These are phyloP conservation scores for Kazachstania africana DNA, from an alignment of 805 yeast genomes.

Conservation along the genomic window DNA sequence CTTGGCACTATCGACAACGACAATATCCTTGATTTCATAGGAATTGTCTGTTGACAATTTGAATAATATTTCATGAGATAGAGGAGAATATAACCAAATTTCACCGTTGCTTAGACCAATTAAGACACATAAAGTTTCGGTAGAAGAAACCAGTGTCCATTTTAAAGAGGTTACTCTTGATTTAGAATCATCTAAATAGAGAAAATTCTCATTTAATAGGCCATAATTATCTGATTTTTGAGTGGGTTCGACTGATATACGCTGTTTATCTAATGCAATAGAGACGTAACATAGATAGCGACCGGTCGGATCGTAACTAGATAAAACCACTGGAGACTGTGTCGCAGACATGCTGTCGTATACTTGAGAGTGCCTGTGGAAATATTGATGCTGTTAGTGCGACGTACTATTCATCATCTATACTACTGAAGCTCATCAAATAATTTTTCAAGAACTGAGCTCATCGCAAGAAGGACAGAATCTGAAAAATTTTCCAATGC, in stretches of 20 bases:
- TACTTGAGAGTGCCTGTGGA: too few species aligned
- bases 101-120: slow-evolving; percentile 58
- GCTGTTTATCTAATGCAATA: slow-evolving; percentile 60
- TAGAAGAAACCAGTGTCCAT: slow-evolving; percentile 17
- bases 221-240: slow-evolving; percentile 18
- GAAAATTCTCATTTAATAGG: slow-evolving; percentile 22
- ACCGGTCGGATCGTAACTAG: slow-evolving; percentile 54
- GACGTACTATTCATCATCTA: too few species aligned
- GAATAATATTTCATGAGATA: slow-evolving; percentile 42
- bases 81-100: slow-evolving; percentile 55
- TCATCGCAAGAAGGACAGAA: too few species aligned
- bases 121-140: slow-evolving; percentile 39
- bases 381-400: too few species aligned
- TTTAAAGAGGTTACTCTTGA: slow-evolving; percentile 13
- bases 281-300: slow-evolving; percentile 51
- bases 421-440: too few species aligned
- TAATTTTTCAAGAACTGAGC: too few species aligned
- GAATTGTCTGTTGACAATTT: slow-evolving; percentile 38
- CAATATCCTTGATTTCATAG: slow-evolving; percentile 39
- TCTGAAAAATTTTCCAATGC: too few species aligned
- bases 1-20: slow-evolving; percentile 28
- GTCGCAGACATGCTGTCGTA: slow-evolving; percentile 6
- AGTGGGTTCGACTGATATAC: slow-evolving; percentile 51
- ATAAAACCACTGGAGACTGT: slow-evolving; percentile 15
- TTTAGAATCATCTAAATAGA: slow-evolving; percentile 17